phyloP scores from a whole-genome alignment of 345 rosid species.

The Trapa bicornis region DNA sequence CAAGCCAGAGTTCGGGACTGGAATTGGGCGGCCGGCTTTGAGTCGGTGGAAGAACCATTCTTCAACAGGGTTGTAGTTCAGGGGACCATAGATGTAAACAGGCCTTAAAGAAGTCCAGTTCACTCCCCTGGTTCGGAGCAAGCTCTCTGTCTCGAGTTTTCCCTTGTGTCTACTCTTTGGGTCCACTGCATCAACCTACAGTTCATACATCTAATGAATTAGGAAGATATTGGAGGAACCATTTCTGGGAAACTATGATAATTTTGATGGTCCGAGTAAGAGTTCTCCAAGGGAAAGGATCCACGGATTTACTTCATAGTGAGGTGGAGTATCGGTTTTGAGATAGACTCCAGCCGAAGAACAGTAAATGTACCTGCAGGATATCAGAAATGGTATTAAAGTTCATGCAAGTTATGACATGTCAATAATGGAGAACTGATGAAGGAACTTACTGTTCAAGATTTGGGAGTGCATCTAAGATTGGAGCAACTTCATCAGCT shows the following conservation, averaged over 20 bases:
- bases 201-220: constrained; percentile 5
- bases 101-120: constrained; percentile 94
- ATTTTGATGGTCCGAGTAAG: constrained; percentile 1
- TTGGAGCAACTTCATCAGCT: constrained; percentile 82
- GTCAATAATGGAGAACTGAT: background rate
- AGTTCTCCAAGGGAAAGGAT: background rate
- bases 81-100: constrained; percentile 88
- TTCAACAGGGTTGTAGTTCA: constrained; percentile 96
- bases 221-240: background rate
- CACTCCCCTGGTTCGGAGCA: constrained; percentile 51
- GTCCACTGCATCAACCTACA: constrained; percentile 76
- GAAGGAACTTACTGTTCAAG: constrained; percentile 61
- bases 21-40: constrained; percentile 90
- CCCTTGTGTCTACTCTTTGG: constrained; percentile 99
- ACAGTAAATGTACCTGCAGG: constrained; percentile 76
- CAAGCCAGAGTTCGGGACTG: constrained; percentile 71
- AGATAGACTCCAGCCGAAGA: constrained; percentile 94
- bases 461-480: constrained; percentile 83
- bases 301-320: constrained; percentile 44
- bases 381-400: constrained; percentile 4
- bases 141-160: constrained; percentile 74
- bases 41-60: constrained; percentile 97
- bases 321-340: constrained; percentile 80
- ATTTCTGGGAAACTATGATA: background rate
- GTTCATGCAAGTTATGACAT: too few species aligned